Base-by-base conservation (phyloP, 2,329 filamentous ascomycete genomes). In the Aquanectria penicillioides region DNA sequence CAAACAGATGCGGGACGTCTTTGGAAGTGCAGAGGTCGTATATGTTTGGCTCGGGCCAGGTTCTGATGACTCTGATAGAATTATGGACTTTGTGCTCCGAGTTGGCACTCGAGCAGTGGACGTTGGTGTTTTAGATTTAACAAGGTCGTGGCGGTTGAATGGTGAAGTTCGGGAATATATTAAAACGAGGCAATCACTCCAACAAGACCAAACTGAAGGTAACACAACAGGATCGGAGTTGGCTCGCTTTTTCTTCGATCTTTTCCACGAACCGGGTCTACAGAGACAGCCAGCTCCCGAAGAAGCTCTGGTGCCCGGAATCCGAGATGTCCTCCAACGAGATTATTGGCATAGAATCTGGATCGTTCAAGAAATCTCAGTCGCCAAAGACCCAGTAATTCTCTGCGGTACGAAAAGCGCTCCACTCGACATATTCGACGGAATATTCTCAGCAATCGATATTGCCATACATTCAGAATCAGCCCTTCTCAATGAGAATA, bases 1-100 rank as follows among this genome's bases (percentile, higher is more conserved):
- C 13, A 15, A 48, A 7, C 26, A 56, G 12, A 70, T 69, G 68
- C 33, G 55, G 1, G 23, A 49, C n/a, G 55, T 69, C 18, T 69
- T 51, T 11, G 34, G 41, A 26, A 23, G 29, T 0, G 65, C 67
- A 0, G 40, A 49, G 15, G 20, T 2, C 10, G 67, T 68, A 2
- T 48, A 54, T 29, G 29, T 59, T 12, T 70, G 67, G 65, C 58
- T 69, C 0, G 67, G 68, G 2, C 36, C 38, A 4, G 50, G 38
- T 8, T 58, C 50, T 6, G 12, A 23, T 8, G 29, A 26, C 4
- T 28, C 51, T n/a, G 43, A 59, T 15, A 23, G 17, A 17, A 51
- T 43, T 2, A 57, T 58, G 33, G 50, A 57, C 17, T 59, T 56
- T 22, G 37, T 57, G 9, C 10, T 38, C 3, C 23, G 41, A 12